These are phyloP conservation scores for Curvularia spicifera DNA, from an alignment of 2,329 filamentous ascomycete genomes.

Conservation along the genomic window DNA sequence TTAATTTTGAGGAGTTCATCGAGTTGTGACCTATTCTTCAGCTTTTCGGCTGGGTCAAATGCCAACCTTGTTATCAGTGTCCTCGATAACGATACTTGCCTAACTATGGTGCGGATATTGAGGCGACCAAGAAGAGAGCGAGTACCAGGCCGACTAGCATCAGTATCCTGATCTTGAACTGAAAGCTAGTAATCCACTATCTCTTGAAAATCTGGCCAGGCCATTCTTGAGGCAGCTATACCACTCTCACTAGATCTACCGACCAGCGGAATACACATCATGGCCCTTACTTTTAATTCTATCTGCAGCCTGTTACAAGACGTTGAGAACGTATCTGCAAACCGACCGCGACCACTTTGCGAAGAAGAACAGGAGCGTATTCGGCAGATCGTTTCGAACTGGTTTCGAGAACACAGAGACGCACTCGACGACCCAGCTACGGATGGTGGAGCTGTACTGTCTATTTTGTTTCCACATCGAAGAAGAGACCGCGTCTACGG, in stretches of 20 bases:
- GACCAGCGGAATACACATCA: constrained; percentile 35
- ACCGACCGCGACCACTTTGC: constrained; percentile 51
- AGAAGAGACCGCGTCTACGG: constrained; percentile 80
- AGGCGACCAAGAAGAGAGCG: not conserved
- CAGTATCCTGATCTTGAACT: not conserved
- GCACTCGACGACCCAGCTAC: constrained; percentile 64
- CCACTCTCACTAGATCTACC: constrained; percentile 1
- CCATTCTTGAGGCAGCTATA: constrained; percentile 1
- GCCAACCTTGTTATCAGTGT: not conserved
- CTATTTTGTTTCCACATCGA: constrained; percentile 76
- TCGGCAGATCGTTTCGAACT: constrained; percentile 60
- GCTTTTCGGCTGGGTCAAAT: not conserved
- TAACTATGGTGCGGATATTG: constrained; percentile 14
- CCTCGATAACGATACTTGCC: not conserved
- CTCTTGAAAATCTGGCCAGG: not conserved
- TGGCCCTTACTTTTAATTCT: constrained; percentile 72
- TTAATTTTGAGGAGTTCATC: not conserved
- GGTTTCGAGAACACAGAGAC: constrained; percentile 71
- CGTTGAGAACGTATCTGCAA: constrained; percentile 61
- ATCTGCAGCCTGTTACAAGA: constrained; percentile 77
- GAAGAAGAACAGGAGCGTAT: constrained; percentile 35
- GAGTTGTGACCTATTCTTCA: not conserved
- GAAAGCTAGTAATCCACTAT: not conserved
- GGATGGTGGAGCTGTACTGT: constrained; percentile 70
- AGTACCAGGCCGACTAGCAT: not conserved